These are phyloP conservation scores for Naegleria gruberi DNA, from an alignment of 208 protist genomes.

Conservation along the genomic window DNA sequence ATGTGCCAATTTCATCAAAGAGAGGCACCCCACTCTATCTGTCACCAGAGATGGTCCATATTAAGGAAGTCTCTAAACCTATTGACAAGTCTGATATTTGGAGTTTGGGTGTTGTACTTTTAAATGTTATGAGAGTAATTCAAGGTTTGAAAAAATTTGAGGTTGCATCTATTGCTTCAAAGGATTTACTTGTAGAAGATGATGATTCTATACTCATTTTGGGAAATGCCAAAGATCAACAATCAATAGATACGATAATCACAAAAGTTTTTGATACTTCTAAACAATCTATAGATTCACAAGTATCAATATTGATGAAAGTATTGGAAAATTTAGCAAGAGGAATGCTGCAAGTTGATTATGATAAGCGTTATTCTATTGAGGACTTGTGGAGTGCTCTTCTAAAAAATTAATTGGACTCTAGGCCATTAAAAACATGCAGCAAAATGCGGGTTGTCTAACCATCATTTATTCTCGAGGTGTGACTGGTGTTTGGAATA, in stretches of 20 bases:
- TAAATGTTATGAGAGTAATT: background rate
- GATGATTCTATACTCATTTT: background rate
- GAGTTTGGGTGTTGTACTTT: background rate
- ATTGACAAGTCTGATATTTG: background rate
- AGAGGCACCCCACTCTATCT: background rate
- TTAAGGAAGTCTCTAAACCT: background rate
- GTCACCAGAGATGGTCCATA: background rate
- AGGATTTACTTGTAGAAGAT: background rate
- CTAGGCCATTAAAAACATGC: too few relatives aligned
- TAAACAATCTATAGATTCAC: background rate
- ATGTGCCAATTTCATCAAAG: background rate
- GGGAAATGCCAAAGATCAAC: background rate
- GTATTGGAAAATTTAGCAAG: background rate
- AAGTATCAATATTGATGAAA: background rate
- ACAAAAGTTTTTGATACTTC: background rate
- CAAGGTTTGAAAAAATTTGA: background rate
- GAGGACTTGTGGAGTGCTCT: background rate
- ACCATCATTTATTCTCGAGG: too few relatives aligned
- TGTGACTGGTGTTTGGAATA: too few relatives aligned
- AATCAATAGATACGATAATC: background rate
- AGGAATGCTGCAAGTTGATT: background rate
- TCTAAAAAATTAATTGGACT: too few relatives aligned
- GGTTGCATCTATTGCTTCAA: background rate
- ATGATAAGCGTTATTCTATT: background rate
- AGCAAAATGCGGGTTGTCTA: too few relatives aligned